Conservation (phyloP, 2,329 filamentous ascomycete genomes). For the Phyllosticta capitalensis region DNA sequence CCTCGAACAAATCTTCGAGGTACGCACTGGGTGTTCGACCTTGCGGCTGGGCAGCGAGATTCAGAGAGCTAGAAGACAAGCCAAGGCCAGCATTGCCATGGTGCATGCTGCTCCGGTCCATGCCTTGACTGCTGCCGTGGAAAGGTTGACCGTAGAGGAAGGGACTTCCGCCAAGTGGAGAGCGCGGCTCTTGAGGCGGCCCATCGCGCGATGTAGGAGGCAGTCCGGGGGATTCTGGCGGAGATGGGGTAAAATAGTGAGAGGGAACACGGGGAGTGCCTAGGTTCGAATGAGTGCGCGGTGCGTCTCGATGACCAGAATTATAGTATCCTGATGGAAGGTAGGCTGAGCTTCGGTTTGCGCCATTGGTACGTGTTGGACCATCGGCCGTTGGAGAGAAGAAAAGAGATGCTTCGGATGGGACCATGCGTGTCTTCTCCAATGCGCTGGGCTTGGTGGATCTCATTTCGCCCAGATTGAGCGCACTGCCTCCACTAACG, state of each 20-base stretch:
- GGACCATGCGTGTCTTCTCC: constrained; percentile 17
- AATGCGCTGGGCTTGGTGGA: constrained; percentile 24
- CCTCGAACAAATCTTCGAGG: constrained; percentile 76
- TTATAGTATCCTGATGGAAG: constrained; percentile 89
- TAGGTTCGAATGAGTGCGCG: neutral
- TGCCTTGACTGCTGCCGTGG: constrained; percentile 2
- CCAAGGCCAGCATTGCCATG: constrained; percentile 9
- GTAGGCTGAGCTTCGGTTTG: constrained; percentile 65
- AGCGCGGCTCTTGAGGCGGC: constrained; percentile 1
- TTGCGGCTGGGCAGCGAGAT: constrained; percentile 49
- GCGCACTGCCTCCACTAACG: constrained; percentile 37
- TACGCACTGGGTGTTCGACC: constrained; percentile 79
- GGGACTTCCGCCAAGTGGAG: constrained; percentile 1
- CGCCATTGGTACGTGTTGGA: constrained; percentile 14
- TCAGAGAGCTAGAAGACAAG: constrained; percentile 54
- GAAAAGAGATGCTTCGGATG: constrained; percentile 56
- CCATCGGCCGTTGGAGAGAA: constrained; percentile 77
- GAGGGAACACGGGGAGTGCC: constrained; percentile 6
- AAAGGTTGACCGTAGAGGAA: neutral
- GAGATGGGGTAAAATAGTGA: constrained; percentile 2
- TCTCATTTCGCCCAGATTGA: constrained; percentile 46
- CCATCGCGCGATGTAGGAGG: constrained; percentile 8
- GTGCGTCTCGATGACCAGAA: constrained; percentile 44
- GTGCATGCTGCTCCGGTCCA: constrained; percentile 26
- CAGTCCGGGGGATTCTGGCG: constrained; percentile 4